Evolutionary conservation across 148 eudicot species (phyloP).

Genomic region (Selenicereus undatus): DNA sequence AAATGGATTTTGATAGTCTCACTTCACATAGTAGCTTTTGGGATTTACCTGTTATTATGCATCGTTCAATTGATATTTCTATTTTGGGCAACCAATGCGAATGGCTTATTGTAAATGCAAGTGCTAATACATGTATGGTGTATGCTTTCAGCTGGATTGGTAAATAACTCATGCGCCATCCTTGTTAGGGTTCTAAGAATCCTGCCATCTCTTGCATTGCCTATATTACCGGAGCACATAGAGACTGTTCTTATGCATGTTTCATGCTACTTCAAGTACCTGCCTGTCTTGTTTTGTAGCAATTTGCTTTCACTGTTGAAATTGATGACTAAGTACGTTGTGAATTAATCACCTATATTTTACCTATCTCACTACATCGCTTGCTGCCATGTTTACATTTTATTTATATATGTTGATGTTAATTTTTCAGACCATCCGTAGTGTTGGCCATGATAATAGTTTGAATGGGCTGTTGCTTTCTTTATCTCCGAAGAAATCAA

Average conservation of each 20-base stretch:
- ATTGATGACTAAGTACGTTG: neutral
- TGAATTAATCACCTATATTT: neutral
- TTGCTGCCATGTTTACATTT: neutral
- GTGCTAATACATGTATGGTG: neutral
- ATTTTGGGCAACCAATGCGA: neutral
- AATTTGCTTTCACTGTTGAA: neutral
- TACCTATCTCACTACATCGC: neutral
- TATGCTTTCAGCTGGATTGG: neutral
- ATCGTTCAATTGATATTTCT: neutral
- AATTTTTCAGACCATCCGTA: neutral
- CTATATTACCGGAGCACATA: neutral
- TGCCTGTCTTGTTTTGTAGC: neutral
- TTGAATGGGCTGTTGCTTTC: neutral
- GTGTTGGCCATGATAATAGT: neutral
- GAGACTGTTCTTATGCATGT: neutral
- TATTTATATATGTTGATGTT: neutral
- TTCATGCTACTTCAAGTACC: constrained; percentile 1
- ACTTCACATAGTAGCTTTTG: neutral
- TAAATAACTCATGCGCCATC: neutral
- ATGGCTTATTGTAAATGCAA: neutral
- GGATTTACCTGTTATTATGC: neutral
- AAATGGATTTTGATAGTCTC: constrained; percentile 6
- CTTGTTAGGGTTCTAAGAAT: neutral
- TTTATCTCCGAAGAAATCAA: neutral
- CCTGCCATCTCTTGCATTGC: neutral